Conservation (phyloP, 345 rosid species). For the Camelina neglecta region DNA sequence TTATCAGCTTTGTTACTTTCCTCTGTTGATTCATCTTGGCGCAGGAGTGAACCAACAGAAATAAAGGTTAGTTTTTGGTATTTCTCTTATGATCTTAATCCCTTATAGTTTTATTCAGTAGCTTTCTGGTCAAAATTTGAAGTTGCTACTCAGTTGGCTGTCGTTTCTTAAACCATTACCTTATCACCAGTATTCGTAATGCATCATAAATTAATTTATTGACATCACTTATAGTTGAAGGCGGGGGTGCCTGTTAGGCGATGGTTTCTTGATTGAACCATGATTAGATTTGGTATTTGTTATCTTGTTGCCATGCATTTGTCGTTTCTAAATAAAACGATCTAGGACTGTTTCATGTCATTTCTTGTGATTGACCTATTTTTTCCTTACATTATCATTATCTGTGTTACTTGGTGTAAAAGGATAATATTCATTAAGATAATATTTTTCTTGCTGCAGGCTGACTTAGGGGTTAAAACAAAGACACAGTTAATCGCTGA, state of each 20-base stretch:
- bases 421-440: not conserved
- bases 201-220: not conserved
- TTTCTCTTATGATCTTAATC: constrained; percentile 15
- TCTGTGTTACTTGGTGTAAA: constrained; percentile 15
- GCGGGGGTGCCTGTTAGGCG: not conserved
- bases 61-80: constrained; percentile 63
- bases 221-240: not conserved
- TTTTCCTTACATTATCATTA: not conserved
- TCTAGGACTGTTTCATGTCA: constrained; percentile 21
- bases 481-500: constrained; percentile 98
- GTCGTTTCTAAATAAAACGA: constrained; percentile 7
- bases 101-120: constrained; percentile 5
- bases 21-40: constrained; percentile 65
- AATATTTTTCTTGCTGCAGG: constrained; percentile 57
- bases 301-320: constrained; percentile 29
- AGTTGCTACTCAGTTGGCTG: constrained; percentile 32
- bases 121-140: constrained; percentile 1
- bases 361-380: constrained; percentile 19
- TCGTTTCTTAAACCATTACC: not conserved
- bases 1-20: constrained; percentile 72
- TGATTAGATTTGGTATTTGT: constrained; percentile 7
- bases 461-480: constrained; percentile 93
- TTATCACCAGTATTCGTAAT: constrained; percentile 10
- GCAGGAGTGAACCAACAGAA: constrained; percentile 76
- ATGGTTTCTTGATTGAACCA: constrained; percentile 9